Evolutionary conservation across 345 rosid species (phyloP), one percentile per base, ranked within the genome.

Genomic region (Citrus glauca): DNA sequence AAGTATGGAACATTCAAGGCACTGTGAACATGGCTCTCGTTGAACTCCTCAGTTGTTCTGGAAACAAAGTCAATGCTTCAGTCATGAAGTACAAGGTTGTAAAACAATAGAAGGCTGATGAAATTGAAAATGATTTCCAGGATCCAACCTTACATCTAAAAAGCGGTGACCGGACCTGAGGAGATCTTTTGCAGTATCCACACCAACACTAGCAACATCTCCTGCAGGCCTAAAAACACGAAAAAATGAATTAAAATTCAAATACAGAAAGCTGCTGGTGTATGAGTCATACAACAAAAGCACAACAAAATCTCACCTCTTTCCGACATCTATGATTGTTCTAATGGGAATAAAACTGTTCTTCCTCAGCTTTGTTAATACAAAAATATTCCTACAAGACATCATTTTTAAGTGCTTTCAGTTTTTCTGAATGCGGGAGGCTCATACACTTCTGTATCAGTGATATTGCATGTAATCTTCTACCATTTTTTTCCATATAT

Each of bases 1-100:
- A 85, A 75, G 79, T 83, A 86, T 57, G 92, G 91, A 80, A 87
- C 85, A 73, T 87, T 86, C 74, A 85, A 53, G 13, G 91, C 92
- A 66, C 81, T 80, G 17, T 78, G 85, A 38, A 82, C 74, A 56
- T 89, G 92, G 30, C 90, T 77, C 83, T 85, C 85, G 6, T 62
- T 62, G 71, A 81, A 90, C 77, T 90, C 94, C 85, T 87, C 88
- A 50, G 71, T 67, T 38, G 90, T 90, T 76, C 91, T 86, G 59
- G 38, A 19, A 66, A 60, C 25, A 9, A 2, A 57, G 5, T 50
- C 50, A 71, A 17, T 9, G 69, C 8, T 60, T 45, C 24, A 77
- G 55, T 48, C 7, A 25, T 20, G 11, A 68, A 30, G 20, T 63
- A 28, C 22, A 30, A 7, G 66, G 63, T 67, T 68, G 9, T 14